Evolutionary conservation across 257 asterid genomes (phyloP), one percentile per base, ranked within the genome.

Genomic region (Petrea volubilis): DNA sequence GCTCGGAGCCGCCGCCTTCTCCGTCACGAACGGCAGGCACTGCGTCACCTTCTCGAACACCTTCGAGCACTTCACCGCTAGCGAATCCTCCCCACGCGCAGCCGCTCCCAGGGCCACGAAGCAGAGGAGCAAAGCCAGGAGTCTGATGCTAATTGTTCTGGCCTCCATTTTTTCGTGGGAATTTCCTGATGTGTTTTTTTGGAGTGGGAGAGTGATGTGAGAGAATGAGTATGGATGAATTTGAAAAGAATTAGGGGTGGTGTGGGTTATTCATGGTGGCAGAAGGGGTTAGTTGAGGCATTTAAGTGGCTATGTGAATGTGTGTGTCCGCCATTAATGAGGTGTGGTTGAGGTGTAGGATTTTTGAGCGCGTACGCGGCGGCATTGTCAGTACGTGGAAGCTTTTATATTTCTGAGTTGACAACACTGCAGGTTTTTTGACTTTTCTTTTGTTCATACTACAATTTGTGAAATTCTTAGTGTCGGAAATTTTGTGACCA

Each of bases 1-100:
- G 47, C 77, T 77, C 24, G 98, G 96, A 21, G 82, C 46, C 9
- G 82, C 77, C 63, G 87, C 90, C 77, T 85, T 87, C 10, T 80
- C 87, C 24, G 93, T 89, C 27, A 83, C 98, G 57, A 72, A 94
- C 5, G 89, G 50, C 70, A 91, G 70, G 78, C 98, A 94, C 28
- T 49, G 62, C 21, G 84, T 67, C 76, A 94, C 95, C 74, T 88
- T 86, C 75, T 64, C 75, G 57, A 88, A 83, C 83, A 81, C 81
- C 31, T 62, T 23, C 34, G 74, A 57, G 27, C 93, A 87, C 80
- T 87, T 82, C 0, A 24, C 50, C 1, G 60, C 71, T 3, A 77
- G 0, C 34, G 77, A 33, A 4, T 64, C 62, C 10, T 57, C 80
- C 0, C 61, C 78, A 0, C 43, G 62, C 1, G 36, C 74, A 34